Evolutionary conservation across 257 asterid species (phyloP).

Genomic region (Anisodus acutangulus): DNA sequence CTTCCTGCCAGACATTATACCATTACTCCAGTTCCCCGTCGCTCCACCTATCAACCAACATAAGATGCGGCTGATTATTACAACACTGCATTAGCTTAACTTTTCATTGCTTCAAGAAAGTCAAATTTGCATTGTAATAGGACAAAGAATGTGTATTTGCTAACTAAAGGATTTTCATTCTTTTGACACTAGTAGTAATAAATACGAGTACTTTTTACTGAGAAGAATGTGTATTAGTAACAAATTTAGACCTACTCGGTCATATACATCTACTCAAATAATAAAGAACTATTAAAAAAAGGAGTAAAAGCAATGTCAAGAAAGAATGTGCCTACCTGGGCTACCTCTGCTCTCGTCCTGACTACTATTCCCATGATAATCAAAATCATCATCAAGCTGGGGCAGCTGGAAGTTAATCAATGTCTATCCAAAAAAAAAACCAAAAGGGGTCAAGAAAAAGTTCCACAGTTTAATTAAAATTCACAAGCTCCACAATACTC

Average conservation of each 20-base stretch:
- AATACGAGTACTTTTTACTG: background rate
- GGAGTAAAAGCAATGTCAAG: background rate
- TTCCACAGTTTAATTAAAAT: background rate
- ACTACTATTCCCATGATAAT: conserved; percentile 90
- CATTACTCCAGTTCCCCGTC: conserved; percentile 55
- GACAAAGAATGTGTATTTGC: conserved; percentile 18
- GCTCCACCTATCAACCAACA: conserved; percentile 56
- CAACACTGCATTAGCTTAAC: conserved; percentile 26
- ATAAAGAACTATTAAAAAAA: conserved; percentile 11
- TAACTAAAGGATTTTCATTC: background rate
- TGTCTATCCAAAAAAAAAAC: conserved; percentile 58
- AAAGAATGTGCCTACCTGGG: conserved; percentile 66
- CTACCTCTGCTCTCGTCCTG: conserved; percentile 98
- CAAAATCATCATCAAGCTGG: conserved; percentile 82
- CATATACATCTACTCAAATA: background rate
- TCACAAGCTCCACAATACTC: background rate
- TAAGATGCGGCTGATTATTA: conserved; percentile 31
- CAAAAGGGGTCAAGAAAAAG: background rate
- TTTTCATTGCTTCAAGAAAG: conserved; percentile 24
- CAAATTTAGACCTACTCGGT: background rate
- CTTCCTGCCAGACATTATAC: conserved; percentile 69
- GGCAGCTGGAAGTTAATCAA: conserved; percentile 95
- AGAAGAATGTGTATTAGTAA: background rate
- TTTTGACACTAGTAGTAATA: conserved; percentile 13
- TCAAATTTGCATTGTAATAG: conserved; percentile 22